Conservation (phyloP, 1,284 basidiomycete genomes). For the Lentinula novae-zelandiae region DNA sequence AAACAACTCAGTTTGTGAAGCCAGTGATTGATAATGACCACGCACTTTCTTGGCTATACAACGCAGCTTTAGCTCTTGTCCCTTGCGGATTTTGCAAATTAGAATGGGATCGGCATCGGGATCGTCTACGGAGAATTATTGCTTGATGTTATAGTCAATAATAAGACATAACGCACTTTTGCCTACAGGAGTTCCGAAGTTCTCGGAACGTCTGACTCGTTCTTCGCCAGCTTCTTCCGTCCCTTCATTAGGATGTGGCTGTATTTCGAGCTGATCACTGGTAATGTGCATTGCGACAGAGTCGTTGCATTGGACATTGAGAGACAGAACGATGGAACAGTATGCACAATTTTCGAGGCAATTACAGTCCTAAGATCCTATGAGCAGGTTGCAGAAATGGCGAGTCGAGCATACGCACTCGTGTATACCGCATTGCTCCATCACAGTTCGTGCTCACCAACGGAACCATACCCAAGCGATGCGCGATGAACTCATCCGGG, state of each 20-base stretch:
- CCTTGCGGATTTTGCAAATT: constrained; percentile 90
- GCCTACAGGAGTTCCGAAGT: constrained; percentile 85
- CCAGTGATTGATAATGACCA: not conserved
- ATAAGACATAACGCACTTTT: constrained; percentile 54
- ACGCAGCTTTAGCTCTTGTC: constrained; percentile 84
- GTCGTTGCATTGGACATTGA: constrained; percentile 73
- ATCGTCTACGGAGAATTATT: constrained; percentile 43
- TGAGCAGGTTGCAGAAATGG: constrained; percentile 1
- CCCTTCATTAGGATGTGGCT: constrained; percentile 35
- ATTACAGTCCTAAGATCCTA: constrained; percentile 69
- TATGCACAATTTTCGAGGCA: constrained; percentile 76
- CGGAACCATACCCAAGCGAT: constrained; percentile 94
- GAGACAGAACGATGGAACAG: constrained; percentile 74
- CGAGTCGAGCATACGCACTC: constrained; percentile 41
- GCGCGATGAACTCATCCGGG: constrained; percentile 97
- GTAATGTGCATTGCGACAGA: constrained; percentile 78
- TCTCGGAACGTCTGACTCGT: constrained; percentile 65
- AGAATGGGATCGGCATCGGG: constrained; percentile 67
- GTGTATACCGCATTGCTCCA: constrained; percentile 79
- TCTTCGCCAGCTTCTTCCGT: constrained; percentile 58
- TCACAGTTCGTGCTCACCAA: constrained; percentile 83
- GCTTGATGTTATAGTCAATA: not conserved
- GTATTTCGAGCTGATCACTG: constrained; percentile 70
- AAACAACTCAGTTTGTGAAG: constrained; percentile 9
- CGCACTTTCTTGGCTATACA: constrained; percentile 92